Evolutionary conservation across 768 basidiomycete species (phyloP).

Genomic region (Rhizopogon roseolus): DNA sequence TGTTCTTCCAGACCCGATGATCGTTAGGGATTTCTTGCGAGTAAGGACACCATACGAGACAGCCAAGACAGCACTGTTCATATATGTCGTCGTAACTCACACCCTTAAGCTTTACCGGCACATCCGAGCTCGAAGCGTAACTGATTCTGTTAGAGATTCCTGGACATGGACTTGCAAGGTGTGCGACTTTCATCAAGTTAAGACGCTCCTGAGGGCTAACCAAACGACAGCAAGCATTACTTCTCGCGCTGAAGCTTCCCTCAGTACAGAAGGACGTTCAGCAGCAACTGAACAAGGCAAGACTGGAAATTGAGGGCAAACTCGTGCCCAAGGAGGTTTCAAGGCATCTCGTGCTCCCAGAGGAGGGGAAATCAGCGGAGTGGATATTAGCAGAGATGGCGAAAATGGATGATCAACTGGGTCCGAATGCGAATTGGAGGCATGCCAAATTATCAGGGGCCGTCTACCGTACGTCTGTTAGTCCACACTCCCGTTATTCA

Average conservation of each 20-base stretch:
- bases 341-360: slow-evolving; percentile 64
- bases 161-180: slow-evolving; percentile 26
- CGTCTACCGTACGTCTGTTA: slow-evolving; percentile 67
- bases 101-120: slow-evolving; percentile 25
- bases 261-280: slow-evolving; percentile 54
- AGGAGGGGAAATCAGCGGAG: slow-evolving; percentile 55
- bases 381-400: slow-evolving; percentile 81
- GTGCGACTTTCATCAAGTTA: neutral
- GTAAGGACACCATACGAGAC: slow-evolving; percentile 19
- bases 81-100: slow-evolving; percentile 27
- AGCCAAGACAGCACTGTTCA: slow-evolving; percentile 29
- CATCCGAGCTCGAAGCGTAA: slow-evolving; percentile 32
- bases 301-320: slow-evolving; percentile 58
- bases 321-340: slow-evolving; percentile 66
- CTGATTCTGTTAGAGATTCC: slow-evolving; percentile 17
- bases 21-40: slow-evolving; percentile 11
- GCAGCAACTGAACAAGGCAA: slow-evolving; percentile 58
- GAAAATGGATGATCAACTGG: slow-evolving; percentile 64
- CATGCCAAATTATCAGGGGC: slow-evolving; percentile 79
- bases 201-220: neutral
- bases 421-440: slow-evolving; percentile 47
- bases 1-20: neutral
- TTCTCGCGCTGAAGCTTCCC: slow-evolving; percentile 59
- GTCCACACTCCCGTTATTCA: neutral
- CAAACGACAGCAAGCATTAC: slow-evolving; percentile 42